Evolutionary conservation across 2,329 filamentous ascomycete species (phyloP), one percentile per base, ranked within the genome.

Genomic region (Zalaria obscura): DNA sequence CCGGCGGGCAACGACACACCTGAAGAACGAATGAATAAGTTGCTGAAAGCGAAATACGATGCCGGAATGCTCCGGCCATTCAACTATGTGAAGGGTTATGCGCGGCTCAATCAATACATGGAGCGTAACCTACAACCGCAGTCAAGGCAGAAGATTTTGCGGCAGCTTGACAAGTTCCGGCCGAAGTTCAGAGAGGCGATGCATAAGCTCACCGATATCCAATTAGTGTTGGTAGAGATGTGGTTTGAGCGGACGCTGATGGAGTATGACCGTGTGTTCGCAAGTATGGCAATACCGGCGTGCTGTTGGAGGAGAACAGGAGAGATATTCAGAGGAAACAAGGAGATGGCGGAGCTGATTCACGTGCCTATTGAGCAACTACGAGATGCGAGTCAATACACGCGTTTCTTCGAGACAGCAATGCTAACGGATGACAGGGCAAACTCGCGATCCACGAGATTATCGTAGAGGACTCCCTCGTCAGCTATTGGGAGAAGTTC

Each of bases 401-500:
- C 9, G 8, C 18, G 10, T 29, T 29, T 41, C 29, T 46, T 18
- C 7, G 25, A 8, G 11, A 45, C 36, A 9, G 27, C 6, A 39
- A 49, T 29, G 5, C 6, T 38, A 11, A n/a, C 25, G n/a, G 3
- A 43, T 27, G 5, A 26, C 46, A 94, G 88, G 91, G 91, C 46
- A 93, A 93, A 54, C 80, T 96, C 48, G 85, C 91, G 8, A 74
- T 98, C 38, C 91, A 98, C 58, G 88, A 98, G 59, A 93, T 98
- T 48, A 76, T 98, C 36, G 87, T 86, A 2, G 91, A 98, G 65
- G 86, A 93, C 47, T 93, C 88, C 34, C 76, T 94, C 46, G 91
- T 96, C 41, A 84, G 85, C 53, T 98, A 98, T 56, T 98, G 91
- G 91, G 91, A 98, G 63, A 94, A 98, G 55, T 98, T 98, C 56